phyloP scores from a whole-genome alignment of 2,329 filamentous ascomycete genomes.

The Graphilbum fragrans region DNA sequence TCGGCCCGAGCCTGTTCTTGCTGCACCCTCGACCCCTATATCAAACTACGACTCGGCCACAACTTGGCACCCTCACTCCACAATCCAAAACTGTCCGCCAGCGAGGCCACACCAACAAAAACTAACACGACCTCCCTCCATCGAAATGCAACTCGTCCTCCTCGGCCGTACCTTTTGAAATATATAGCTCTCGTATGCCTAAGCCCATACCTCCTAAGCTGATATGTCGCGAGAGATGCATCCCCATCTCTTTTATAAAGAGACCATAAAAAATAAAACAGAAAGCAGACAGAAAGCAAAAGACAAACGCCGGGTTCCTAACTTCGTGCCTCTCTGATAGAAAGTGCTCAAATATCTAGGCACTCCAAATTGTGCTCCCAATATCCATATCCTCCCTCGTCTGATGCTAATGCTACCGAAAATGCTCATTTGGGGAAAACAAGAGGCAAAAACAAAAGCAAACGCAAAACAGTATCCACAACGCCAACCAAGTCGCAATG shows the following conservation, averaged over 20 bases:
- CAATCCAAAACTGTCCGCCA: too few species aligned
- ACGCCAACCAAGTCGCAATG: background rate
- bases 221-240: background rate
- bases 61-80: too few species aligned
- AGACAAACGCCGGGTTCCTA: background rate
- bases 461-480: background rate
- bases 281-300: conserved; percentile 1
- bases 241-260: too few species aligned
- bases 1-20: too few species aligned
- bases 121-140: too few species aligned
- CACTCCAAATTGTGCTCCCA: conserved; percentile 5
- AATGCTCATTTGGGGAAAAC: conserved; percentile 5
- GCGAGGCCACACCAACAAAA: too few species aligned
- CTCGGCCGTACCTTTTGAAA: too few species aligned
- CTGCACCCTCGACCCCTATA: too few species aligned
- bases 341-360: conserved; percentile 4
- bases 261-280: too few species aligned
- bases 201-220: background rate
- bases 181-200: background rate
- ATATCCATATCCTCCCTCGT: background rate
- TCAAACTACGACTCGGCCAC: too few species aligned
- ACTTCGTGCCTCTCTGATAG: background rate
- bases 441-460: background rate
- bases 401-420: conserved; percentile 6
- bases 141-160: too few species aligned